phyloP scores from a whole-genome alignment of 164 flowering plant species.

The Stephania yunnanensis region DNA sequence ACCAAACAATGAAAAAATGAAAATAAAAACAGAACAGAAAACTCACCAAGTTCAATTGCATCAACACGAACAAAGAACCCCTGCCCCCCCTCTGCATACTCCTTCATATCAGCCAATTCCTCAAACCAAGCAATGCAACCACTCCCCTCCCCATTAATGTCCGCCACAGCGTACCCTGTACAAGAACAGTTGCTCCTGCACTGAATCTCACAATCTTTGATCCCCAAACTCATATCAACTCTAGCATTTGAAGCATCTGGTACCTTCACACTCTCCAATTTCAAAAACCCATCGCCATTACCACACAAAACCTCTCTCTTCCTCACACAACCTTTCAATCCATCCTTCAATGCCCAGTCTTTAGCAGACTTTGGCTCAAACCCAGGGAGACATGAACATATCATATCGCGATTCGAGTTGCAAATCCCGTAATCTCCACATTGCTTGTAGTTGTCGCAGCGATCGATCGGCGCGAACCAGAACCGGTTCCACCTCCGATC shows the following conservation, averaged over 20 bases:
- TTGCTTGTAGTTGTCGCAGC: background rate
- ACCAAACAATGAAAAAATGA: background rate
- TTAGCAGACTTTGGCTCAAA: slow-evolving; percentile 6
- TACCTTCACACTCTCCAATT: slow-evolving; percentile 6
- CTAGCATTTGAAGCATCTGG: slow-evolving; percentile 4
- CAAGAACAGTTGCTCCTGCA: slow-evolving; percentile 10
- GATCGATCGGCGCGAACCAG: background rate
- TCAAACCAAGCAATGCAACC: slow-evolving; percentile 2
- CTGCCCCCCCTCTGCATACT: slow-evolving; percentile 2
- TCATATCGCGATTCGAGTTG: background rate
- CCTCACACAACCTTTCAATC: slow-evolving; percentile 16
- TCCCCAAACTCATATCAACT: background rate
- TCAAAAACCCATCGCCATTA: slow-evolving; percentile 8
- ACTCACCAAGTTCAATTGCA: background rate
- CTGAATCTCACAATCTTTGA: background rate
- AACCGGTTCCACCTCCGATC: background rate
- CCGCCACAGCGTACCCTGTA: background rate
- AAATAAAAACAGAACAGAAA: too few species aligned
- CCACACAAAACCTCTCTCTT: slow-evolving; percentile 10
- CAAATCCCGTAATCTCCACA: slow-evolving; percentile 8
- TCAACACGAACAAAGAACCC: slow-evolving; percentile 1
- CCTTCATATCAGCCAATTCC: slow-evolving; percentile 5
- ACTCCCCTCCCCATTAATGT: background rate
- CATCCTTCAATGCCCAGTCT: slow-evolving; percentile 10
- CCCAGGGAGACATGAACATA: slow-evolving; percentile 15